Evolutionary conservation across 352 stramenopile species (phyloP), one percentile per base, ranked within the genome.

Genomic region (Thalassiosira delicatula): DNA sequence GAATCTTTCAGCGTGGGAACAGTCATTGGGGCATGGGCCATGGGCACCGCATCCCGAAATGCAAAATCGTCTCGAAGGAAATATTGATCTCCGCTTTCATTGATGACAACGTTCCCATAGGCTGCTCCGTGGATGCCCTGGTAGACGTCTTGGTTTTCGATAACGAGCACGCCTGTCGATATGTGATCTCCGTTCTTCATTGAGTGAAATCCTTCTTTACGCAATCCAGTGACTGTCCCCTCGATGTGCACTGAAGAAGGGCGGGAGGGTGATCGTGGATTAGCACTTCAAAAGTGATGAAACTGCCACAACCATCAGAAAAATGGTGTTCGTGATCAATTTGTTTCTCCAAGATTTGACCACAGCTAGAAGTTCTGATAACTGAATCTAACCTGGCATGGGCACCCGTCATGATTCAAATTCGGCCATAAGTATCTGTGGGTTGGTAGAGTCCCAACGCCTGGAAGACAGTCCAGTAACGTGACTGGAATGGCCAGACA

Each of bases 11-110:
- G 8, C 12, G 32, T 76, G 14, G 67, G 67, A 14, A 76, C 21
- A 8, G 7, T 11, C 5, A 14, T 17, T 21, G 67, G 67, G 7
- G 67, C 27, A 44, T 27, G 4, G 11, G 25, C 35, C 9, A 76
- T 53, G 23, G 27, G 23, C 21, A 23, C 21, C 19, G 42, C 27
- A 35, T 76, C 67, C 12, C 67, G 49, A 33, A 66, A 54, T 5
- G 49, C 49, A 51, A 21, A n/a, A 19, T 68, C 67, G 53, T 76
- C 49, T 30, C 29, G 46, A 53, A 76, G 33, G 33, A 51, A 67
- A 23, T 65, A 76, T 37, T 32, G 25, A 8, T 21, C 23, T 3
- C 54, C 53, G 51, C n/a, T 17, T 21, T 14, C 14, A 32, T 76
- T 53, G 9, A 33, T 33, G 0, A 76, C 49, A 30, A 76, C 8